phyloP scores from a whole-genome alignment of 345 rosid genomes.

The Melaleuca alternifolia region DNA sequence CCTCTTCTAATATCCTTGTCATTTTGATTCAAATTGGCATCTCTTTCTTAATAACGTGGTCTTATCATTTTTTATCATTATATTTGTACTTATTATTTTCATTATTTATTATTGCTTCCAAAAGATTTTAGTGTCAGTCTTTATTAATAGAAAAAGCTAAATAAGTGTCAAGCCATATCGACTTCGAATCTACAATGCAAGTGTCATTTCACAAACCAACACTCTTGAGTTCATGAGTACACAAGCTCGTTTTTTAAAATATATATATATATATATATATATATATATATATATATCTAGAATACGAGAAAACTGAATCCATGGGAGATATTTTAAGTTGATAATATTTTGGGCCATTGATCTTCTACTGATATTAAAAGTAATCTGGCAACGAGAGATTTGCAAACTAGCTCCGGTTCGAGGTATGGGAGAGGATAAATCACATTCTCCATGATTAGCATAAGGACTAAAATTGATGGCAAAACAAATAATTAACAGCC shows the following conservation, averaged over 20 bases:
- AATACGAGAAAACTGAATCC: too few relatives aligned
- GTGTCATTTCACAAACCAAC: neutral
- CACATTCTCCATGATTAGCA: neutral
- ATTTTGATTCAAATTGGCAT: neutral
- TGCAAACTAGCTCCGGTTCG: neutral
- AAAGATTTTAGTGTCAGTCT: neutral
- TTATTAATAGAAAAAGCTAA: neutral
- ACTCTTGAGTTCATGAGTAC: too few relatives aligned
- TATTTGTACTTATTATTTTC: too few relatives aligned
- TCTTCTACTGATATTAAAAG: neutral
- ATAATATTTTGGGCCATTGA: neutral
- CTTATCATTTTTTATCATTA: neutral
- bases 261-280: too few relatives aligned
- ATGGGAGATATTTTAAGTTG: neutral
- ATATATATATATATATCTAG: too few relatives aligned
- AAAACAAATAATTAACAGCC: neutral
- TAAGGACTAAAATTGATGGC: neutral
- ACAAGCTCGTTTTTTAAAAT: neutral
- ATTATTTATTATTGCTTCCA: too few relatives aligned
- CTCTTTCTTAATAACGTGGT: neutral
- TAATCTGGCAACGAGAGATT: neutral
- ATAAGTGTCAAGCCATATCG: neutral
- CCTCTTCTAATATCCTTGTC: neutral
- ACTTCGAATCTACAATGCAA: too few relatives aligned
- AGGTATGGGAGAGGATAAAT: neutral